A percentile compares a stretch with the other conserved stretches of the same genome.
These are phyloP conservation scores for Metschnikowia borealis DNA, from an alignment of 805 yeast genomes.

Conservation along the genomic window DNA sequence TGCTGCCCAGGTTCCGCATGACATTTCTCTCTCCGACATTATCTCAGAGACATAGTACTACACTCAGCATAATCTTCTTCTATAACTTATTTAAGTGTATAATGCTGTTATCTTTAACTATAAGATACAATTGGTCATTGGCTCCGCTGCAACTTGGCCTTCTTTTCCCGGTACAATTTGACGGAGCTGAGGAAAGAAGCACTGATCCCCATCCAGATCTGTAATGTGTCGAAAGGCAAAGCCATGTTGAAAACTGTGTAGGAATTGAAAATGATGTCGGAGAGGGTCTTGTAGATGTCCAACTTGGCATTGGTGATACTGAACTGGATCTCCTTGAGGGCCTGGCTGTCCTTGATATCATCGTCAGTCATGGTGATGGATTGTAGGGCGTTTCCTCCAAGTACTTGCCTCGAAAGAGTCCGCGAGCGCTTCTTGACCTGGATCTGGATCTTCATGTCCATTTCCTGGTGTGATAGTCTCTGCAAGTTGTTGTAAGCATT, in stretches of 20 bases:
- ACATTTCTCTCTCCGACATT: slow-evolving; percentile 35
- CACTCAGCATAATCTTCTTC: not conserved
- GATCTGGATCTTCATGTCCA: slow-evolving; percentile 52
- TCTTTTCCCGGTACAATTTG: slow-evolving; percentile 38
- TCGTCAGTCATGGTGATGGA: slow-evolving; percentile 12
- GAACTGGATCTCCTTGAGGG: slow-evolving; percentile 32
- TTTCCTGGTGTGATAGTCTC: slow-evolving; percentile 44
- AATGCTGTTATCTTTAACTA: too few relatives aligned
- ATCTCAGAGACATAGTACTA: slow-evolving; percentile 7
- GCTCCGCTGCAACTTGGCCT: slow-evolving; percentile 9
- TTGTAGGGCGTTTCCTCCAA: slow-evolving; percentile 21
- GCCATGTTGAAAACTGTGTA: slow-evolving; percentile 37
- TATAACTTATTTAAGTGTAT: too few relatives aligned
- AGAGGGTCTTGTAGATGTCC: slow-evolving; percentile 36
- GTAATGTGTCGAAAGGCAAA: slow-evolving; percentile 34
- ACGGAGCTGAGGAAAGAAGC: slow-evolving; percentile 36
- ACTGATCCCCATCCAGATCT: slow-evolving; percentile 44
- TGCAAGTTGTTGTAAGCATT: slow-evolving; percentile 44
- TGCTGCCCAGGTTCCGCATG: slow-evolving; percentile 38
- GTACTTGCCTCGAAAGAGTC: slow-evolving; percentile 37
- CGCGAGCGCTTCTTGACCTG: slow-evolving; percentile 58
- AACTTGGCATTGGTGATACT: slow-evolving; percentile 34
- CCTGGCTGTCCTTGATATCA: slow-evolving; percentile 20
- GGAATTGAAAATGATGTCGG: slow-evolving; percentile 39
- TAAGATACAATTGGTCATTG: not conserved